These are phyloP conservation scores for Sphaerobolus stellatus DNA, from an alignment of 1,284 basidiomycete genomes.

Conservation along the genomic window DNA sequence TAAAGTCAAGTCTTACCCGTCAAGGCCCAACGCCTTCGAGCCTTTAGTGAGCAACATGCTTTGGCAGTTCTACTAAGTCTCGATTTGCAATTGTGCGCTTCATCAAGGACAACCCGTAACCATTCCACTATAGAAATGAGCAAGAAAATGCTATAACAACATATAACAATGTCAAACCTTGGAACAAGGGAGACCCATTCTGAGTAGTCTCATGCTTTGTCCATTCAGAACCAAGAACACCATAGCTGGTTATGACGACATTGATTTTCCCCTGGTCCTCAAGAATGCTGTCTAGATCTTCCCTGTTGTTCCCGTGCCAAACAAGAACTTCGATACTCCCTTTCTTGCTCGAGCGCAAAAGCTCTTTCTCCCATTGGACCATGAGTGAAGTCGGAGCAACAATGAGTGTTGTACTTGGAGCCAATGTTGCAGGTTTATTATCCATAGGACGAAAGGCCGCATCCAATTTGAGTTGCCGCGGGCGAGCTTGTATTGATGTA, in stretches of 20 bases:
- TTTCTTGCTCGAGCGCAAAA: constrained; percentile 70
- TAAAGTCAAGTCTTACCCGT: constrained; percentile 73
- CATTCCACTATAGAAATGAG: constrained; percentile 59
- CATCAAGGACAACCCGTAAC: constrained; percentile 81
- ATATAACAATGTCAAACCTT: constrained; percentile 47
- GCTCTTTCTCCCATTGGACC: constrained; percentile 88
- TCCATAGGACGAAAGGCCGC: constrained; percentile 51
- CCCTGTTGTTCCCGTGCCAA: constrained; percentile 85
- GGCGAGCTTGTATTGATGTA: constrained; percentile 34
- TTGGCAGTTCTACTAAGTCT: constrained; percentile 87
- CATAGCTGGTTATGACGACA: constrained; percentile 90
- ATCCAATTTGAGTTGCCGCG: constrained; percentile 62
- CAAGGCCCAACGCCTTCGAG: constrained; percentile 85
- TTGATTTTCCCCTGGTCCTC: constrained; percentile 55
- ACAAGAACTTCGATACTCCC: constrained; percentile 70
- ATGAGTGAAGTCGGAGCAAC: constrained; percentile 92
- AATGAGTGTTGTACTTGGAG: constrained; percentile 72
- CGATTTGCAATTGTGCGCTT: constrained; percentile 96
- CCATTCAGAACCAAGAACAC: constrained; percentile 82
- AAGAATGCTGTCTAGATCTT: constrained; percentile 65
- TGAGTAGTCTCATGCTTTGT: constrained; percentile 56
- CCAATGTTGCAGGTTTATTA: constrained; percentile 28
- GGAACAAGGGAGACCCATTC: constrained; percentile 64
- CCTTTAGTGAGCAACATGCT: constrained; percentile 83
- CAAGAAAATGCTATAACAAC: neutral